Conservation (phyloP, 2,329 filamentous ascomycete genomes). For the Monosporascus ibericus region DNA sequence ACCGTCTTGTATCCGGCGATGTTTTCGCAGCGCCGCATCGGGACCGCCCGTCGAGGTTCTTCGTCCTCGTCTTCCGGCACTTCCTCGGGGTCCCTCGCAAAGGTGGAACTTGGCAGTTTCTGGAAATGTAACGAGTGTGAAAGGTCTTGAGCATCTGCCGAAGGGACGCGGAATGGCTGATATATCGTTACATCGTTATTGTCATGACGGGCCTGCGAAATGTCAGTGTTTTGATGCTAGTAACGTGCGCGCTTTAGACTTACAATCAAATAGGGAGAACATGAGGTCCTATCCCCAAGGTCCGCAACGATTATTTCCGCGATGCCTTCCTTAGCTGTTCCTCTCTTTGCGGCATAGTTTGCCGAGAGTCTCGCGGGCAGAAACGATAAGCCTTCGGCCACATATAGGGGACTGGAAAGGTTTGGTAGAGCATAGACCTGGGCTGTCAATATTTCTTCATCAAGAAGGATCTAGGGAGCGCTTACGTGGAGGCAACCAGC, state of each 20-base stretch:
- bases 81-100: constrained; percentile 53
- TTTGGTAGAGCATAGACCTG: constrained; percentile 74
- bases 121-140: constrained; percentile 63
- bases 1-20: constrained; percentile 76
- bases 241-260: constrained; percentile 24
- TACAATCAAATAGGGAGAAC: constrained; percentile 76
- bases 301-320: constrained; percentile 79
- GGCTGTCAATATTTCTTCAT: background rate
- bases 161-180: constrained; percentile 60
- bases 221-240: constrained; percentile 6
- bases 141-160: constrained; percentile 36
- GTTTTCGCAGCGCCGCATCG: constrained; percentile 54
- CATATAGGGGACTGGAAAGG: constrained; percentile 63
- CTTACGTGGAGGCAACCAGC: constrained; percentile 70
- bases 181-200: constrained; percentile 84
- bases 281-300: constrained; percentile 67
- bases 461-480: background rate
- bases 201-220: constrained; percentile 61
- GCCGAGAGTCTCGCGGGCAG: constrained; percentile 69
- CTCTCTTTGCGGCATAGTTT: constrained; percentile 64
- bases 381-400: constrained; percentile 70
- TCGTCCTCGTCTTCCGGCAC: constrained; percentile 44
- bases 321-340: constrained; percentile 65
- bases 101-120: constrained; percentile 63
- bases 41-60: constrained; percentile 40